Evolutionary conservation across 192 early-diverging fungal genomes (phyloP).

Genomic region (Linnemannia hyalina): DNA sequence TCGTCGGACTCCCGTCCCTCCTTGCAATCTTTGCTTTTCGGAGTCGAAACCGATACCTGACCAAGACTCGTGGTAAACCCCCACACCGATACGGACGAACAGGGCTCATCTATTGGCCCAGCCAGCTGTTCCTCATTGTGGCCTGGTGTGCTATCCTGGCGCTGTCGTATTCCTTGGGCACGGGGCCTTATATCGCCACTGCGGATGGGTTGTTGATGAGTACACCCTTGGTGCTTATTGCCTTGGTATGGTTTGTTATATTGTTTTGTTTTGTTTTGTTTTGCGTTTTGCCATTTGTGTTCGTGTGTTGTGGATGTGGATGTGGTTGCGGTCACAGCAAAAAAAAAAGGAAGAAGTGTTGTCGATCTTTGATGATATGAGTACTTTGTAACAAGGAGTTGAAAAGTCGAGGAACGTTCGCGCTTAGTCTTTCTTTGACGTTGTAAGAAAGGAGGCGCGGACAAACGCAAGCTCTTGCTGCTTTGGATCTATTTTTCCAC

Average conservation of each 20-base stretch:
- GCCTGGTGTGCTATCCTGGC: constrained; percentile 8
- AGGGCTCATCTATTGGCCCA: constrained; percentile 33
- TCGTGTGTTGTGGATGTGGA: background rate
- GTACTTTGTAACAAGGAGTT: too few relatives aligned
- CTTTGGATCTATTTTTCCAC: background rate
- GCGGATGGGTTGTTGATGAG: constrained; percentile 36
- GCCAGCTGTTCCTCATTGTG: constrained; percentile 18
- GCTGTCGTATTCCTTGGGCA: constrained; percentile 21
- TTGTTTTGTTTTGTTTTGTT: background rate
- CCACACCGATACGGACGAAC: constrained; percentile 42
- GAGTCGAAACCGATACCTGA: constrained; percentile 19
- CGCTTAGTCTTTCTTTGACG: too few relatives aligned
- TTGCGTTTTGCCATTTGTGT: background rate
- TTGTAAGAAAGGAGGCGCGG: too few relatives aligned
- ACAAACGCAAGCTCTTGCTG: background rate
- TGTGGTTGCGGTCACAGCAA: background rate
- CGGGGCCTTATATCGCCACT: constrained; percentile 21
- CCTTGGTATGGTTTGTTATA: constrained; percentile 12
- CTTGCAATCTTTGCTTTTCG: constrained; percentile 19
- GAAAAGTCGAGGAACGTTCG: too few relatives aligned
- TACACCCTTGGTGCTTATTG: constrained; percentile 12
- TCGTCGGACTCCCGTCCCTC: constrained; percentile 24
- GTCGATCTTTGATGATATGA: too few relatives aligned
- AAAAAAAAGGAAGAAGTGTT: too few relatives aligned
- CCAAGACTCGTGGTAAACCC: background rate